Conservation (phyloP, 192 early-diverging fungal genomes). For the Lobulomyces angularis region DNA sequence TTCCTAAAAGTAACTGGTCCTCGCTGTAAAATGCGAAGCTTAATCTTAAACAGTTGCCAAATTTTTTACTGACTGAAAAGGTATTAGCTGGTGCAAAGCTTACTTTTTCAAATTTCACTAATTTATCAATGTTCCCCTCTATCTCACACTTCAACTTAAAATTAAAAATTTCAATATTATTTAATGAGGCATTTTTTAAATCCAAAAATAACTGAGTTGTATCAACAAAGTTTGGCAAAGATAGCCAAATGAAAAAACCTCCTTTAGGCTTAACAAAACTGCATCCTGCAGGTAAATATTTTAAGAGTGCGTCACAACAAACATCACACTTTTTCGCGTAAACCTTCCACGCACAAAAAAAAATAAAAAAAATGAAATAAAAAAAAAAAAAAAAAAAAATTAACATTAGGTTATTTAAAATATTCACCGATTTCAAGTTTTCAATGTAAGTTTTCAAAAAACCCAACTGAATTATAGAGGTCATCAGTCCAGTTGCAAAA, state of each 20-base stretch:
- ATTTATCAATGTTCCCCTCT: conserved; percentile 2
- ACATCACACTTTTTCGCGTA: conserved; percentile 10
- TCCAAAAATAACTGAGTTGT: conserved; percentile 5
- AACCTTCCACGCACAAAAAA: no score
- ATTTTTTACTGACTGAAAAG: conserved; percentile 6
- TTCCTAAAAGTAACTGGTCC: conserved; percentile 15
- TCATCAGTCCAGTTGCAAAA: conserved; percentile 5
- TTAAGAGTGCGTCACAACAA: conserved; percentile 9
- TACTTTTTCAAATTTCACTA: conserved; percentile 10
- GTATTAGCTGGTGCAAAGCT: conserved; percentile 21
- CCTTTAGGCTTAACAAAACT: conserved; percentile 14
- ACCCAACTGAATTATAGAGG: conserved; percentile 2
- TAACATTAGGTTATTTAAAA: no score
- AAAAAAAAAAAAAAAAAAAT: no score
- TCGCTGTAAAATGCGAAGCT: conserved; percentile 22
- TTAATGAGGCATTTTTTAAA: conserved; percentile 4
- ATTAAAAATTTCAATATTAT: conserved; percentile 1
- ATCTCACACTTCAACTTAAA: not conserved
- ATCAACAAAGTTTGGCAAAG: conserved; percentile 3
- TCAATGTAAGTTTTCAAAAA: conserved; percentile 9
- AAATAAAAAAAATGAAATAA: no score
- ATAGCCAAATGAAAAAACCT: conserved; percentile 31
- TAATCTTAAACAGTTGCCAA: conserved; percentile 21
- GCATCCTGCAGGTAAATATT: conserved; percentile 9
- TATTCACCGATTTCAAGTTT: no score